Evolutionary conservation across 441 rosid species (phyloP), one percentile per base, ranked within the genome.

Genomic region (Theobroma grandiflorum): DNA sequence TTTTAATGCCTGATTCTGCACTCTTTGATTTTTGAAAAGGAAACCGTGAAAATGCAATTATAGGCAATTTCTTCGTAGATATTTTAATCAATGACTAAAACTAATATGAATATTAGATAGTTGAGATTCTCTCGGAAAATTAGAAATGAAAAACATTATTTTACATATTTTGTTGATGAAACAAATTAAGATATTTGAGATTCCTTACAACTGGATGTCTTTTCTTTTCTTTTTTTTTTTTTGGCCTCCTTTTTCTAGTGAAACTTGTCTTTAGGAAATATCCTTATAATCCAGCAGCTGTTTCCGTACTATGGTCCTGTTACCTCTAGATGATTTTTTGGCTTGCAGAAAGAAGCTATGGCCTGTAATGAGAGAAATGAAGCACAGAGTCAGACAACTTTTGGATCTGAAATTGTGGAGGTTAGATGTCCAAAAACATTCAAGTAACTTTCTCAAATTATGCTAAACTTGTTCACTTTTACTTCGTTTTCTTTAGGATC

Each of bases 301-400:
- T 35, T 50, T 58, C 22, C 42, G 22, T 55, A 57, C 50, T 42
- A 4, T 67, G 69, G 15, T 42, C 64, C 49, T 16, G 10, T 52
- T 49, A 37, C 18, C n/a, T 49, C 16, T 22, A 15, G 18, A 53
- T 63, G 79, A 37, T 81, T 69, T 72, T 55, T 66, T 78, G 49
- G 72, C 75, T 69, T 65, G 79, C 82, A 86, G 88, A 33, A 64
- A 70, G 86, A 75, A 82, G 63, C 70, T 47, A 75, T 66, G 74
- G 75, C 53, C 79, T 58, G 66, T 61, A 52, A 33, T 61, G 78
- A 53, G 64, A 85, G 82, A n/a, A 85, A 82, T 49, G 85, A 83
- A 80, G 80, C 58, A 38, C 57, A 47, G 58, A 55, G 53, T 64
- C 40, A 15, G 78, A 74, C 49, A 74, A 35, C 71, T 67, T 72